Percentiles rank a stretch among this genome's conserved stretches.
These are phyloP conservation scores for Neoconidiobolus thromboides DNA, from an alignment of 371 early-diverging fungal genomes.

Conservation along the genomic window DNA sequence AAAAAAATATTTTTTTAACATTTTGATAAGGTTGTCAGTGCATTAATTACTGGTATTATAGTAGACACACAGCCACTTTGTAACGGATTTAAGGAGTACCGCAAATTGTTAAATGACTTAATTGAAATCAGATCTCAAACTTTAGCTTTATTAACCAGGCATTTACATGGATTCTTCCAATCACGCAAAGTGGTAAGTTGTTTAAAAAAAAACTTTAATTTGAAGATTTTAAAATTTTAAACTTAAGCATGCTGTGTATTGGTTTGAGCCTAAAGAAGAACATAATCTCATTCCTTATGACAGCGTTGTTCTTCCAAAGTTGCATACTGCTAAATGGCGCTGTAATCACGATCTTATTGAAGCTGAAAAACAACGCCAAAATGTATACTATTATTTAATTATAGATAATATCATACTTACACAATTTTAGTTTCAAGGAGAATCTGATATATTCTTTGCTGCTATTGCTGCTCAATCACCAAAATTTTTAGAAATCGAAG, in stretches of 20 bases:
- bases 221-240: conserved; percentile 8
- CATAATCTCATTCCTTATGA: conserved; percentile 22
- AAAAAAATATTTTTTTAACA: background rate
- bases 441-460: conserved; percentile 5
- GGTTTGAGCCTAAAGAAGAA: conserved; percentile 34
- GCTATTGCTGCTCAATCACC: conserved; percentile 7
- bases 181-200: conserved; percentile 38
- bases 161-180: conserved; percentile 39
- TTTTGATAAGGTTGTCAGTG: conserved; percentile 28
- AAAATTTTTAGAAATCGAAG: conserved; percentile 8
- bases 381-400: conserved; percentile 7
- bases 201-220: conserved; percentile 5
- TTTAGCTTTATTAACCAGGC: conserved; percentile 31
- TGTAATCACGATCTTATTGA: conserved; percentile 16
- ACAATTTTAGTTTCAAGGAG: background rate
- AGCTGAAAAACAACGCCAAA: conserved; percentile 15
- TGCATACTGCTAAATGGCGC: conserved; percentile 21
- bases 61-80: conserved; percentile 57
- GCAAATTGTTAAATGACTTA: conserved; percentile 32
- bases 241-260: conserved; percentile 22
- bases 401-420: background rate
- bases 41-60: conserved; percentile 40
- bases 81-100: conserved; percentile 60
- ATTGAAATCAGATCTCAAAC: conserved; percentile 36
- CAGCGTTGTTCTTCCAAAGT: conserved; percentile 3